phyloP scores from a whole-genome alignment of 2,329 filamentous ascomycete genomes.

The Neospermospora avenae region DNA sequence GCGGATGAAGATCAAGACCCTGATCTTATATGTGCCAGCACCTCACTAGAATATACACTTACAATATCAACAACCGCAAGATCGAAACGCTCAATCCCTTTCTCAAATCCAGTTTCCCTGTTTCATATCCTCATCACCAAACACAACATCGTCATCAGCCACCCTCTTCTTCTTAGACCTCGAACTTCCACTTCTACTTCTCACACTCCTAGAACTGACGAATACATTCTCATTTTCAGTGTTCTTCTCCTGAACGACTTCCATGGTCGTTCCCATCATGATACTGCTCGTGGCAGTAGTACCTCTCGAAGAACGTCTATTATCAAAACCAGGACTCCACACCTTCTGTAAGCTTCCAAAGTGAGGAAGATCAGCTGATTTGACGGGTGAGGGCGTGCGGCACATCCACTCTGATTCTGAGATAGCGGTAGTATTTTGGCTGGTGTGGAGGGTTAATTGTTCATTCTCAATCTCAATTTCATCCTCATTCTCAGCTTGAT shows the following conservation, averaged over 20 bases:
- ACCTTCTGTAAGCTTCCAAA: slow-evolving; percentile 6
- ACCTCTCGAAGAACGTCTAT: neutral
- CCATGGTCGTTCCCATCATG: neutral
- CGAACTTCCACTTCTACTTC: neutral
- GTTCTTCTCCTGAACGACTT: neutral
- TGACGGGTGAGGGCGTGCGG: slow-evolving; percentile 23
- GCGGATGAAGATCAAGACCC: neutral
- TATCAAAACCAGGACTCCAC: slow-evolving; percentile 5
- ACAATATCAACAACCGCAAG: neutral
- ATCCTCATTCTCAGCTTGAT: neutral
- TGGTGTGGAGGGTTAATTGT: neutral
- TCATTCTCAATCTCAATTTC: slow-evolving; percentile 2
- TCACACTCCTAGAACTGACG: neutral
- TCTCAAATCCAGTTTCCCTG: neutral
- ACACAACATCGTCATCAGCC: neutral
- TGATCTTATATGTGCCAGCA: neutral
- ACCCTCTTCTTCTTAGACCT: neutral
- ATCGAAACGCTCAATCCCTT: too few relatives aligned
- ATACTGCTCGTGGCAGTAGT: neutral
- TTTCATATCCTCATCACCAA: neutral
- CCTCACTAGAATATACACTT: neutral
- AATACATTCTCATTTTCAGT: neutral
- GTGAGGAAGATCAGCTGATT: neutral
- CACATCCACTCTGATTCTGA: slow-evolving; percentile 31
- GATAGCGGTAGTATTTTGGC: slow-evolving; percentile 16